Evolutionary conservation across 1,284 basidiomycete genomes (phyloP), one percentile per base, ranked within the genome.

Genomic region (Marasmius sp.): DNA sequence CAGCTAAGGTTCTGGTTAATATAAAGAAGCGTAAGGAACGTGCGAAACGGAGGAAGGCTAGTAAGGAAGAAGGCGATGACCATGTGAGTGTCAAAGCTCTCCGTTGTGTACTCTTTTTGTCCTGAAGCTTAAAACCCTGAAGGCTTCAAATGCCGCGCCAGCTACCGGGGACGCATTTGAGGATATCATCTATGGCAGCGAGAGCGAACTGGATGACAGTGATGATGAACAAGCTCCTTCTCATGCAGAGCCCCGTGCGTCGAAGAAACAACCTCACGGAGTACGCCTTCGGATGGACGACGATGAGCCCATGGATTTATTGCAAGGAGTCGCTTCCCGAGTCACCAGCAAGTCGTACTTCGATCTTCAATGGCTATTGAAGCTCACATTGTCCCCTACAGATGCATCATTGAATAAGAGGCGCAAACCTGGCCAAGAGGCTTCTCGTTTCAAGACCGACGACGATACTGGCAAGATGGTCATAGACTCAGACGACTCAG

Each of bases 231-330:
- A 73, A 27, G 67, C 70, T 3, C 68, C 65, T 22, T 75, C 74
- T 18, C 63, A 68, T 34, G 67, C 68, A 14, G 66, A 66, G 16
- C 63, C 73, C 18, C 83, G 81, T 60, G 71, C 75, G 50, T 79
- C 77, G 66, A 61, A 72, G 60, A 76, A 72, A 50, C 68, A 69
- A 60, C 63, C n/a, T 59, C 67, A 76, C 18, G 82, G 85, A 45
- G 78, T 85, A 36, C 85, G 87, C n/a, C 83, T 99, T 61, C 86
- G 93, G 43, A 80, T 93, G 66, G 97, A 98, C 72, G 91, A 94
- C 61, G 94, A 98, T 70, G 91, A 96, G 68, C 97, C 97, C 1
- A 93, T 98, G 88, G 97, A 99, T 79, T 82, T 99, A 60, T 80
- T 99, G 6, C 89, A 94, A 62, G 92, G 95, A 63, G 83, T 89